Conservation (phyloP, 805 yeast genomes). For the Cyberlindnera euphorbiae region DNA sequence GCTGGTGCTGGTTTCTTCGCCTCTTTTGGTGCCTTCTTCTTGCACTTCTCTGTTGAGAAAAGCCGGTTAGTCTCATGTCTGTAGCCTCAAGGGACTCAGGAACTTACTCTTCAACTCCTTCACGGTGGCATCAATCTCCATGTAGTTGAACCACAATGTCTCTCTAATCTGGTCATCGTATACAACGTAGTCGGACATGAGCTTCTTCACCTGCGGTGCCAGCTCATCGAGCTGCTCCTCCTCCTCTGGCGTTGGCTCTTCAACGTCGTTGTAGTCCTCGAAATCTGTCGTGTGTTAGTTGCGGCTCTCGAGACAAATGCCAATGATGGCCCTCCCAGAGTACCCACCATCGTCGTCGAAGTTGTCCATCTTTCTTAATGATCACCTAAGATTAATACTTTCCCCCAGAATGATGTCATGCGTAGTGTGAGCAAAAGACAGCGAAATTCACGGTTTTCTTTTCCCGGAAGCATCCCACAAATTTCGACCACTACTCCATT, state of each 20-base stretch:
- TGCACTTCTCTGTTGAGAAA: too few relatives aligned
- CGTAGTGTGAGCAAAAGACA: too few relatives aligned
- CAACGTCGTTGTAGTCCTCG: constrained; percentile 27
- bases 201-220: constrained; percentile 39
- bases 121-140: constrained; percentile 47
- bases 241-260: constrained; percentile 35
- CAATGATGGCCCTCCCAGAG: too few relatives aligned
- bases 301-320: background rate
- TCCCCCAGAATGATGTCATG: too few relatives aligned
- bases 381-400: background rate
- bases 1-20: too few relatives aligned
- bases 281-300: constrained; percentile 11
- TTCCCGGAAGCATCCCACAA: too few relatives aligned
- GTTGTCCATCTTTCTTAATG: constrained; percentile 3
- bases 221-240: constrained; percentile 36
- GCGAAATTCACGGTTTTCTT: too few relatives aligned
- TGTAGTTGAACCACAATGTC: constrained; percentile 54
- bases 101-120: constrained; percentile 36
- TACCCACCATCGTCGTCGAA: constrained; percentile 26
- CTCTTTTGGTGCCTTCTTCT: too few relatives aligned
- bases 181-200: constrained; percentile 33
- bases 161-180: constrained; percentile 52
- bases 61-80: background rate
- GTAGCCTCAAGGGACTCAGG: too few relatives aligned
- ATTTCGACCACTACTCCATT: too few relatives aligned